Evolutionary conservation across 768 basidiomycete genomes (phyloP), one percentile per base, ranked within the genome.

Genomic region (Astraeus odoratus): DNA sequence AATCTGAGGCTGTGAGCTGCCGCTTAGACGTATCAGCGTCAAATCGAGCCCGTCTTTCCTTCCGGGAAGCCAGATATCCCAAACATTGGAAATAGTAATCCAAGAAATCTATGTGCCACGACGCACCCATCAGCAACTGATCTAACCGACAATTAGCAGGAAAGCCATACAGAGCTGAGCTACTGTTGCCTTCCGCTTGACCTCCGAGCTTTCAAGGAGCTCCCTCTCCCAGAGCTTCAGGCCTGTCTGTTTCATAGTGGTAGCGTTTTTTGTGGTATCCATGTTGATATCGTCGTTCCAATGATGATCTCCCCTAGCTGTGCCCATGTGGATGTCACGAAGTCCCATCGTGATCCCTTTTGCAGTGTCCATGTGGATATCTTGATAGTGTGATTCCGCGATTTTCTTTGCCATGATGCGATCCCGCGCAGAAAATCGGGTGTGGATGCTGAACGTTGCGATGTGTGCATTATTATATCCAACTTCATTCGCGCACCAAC

Each of bases 81-180:
- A 99, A 76, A 1, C 81, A 77, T 60, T 97, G 91, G 63, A 99
- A 99, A 69, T 99, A 99, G 63, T 99, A 98, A 66, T 98, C 95
- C 41, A 96, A 78, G 68, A 97, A 97, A 71, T 89, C 92, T 94
- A 52, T 26, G 44, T 36, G 44, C 40, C 24, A 42, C 52, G 30
- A 31, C 57, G 49, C 46, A 48, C 12, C 16, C 19, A 24, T 39
- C 26, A 26, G 39, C 19, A 15, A 26, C 22, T 25, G 25, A 51
- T 51, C 52, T 40, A 39, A 26, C 42, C 7, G 8, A 45, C 41
- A 49, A 41, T 46, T 20, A 47, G 31, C 19, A 30, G n/a, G 31
- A 5, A 33, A 26, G 25, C 73, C 83, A 57, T 60, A 94, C 93
- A 99, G 37, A 99, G 79, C 60, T 99, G 96, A 16, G 94, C 93